Conservation (phyloP, 768 basidiomycete species). For the Tricholoma flavovirens region DNA sequence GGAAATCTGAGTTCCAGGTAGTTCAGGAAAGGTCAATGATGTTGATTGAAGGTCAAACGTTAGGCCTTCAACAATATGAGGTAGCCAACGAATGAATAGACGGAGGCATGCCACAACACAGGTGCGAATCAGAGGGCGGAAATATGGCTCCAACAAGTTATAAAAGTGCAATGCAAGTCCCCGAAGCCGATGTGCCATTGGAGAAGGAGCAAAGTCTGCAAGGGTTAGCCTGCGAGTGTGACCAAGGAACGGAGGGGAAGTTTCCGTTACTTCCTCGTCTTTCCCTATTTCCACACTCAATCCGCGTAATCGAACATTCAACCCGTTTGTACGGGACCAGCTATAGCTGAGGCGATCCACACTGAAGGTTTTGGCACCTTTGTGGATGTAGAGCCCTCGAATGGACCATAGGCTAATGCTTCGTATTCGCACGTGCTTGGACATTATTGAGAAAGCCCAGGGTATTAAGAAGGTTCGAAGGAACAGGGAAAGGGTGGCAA, state of each 20-base stretch:
- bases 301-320: slow-evolving; percentile 62
- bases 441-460: slow-evolving; percentile 52
- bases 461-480: slow-evolving; percentile 65
- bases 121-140: slow-evolving; percentile 57
- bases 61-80: slow-evolving; percentile 60
- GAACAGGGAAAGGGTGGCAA: slow-evolving; percentile 50
- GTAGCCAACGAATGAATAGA: slow-evolving; percentile 56
- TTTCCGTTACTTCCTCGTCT: slow-evolving; percentile 17
- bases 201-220: slow-evolving; percentile 42
- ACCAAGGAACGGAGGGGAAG: slow-evolving; percentile 22
- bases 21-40: slow-evolving; percentile 42
- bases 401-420: slow-evolving; percentile 76
- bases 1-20: slow-evolving; percentile 48
- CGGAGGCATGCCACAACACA: slow-evolving; percentile 50
- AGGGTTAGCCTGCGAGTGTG: slow-evolving; percentile 41
- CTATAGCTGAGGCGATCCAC: slow-evolving; percentile 70
- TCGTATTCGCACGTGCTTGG: slow-evolving; percentile 60
- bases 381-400: slow-evolving; percentile 65
- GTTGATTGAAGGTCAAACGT: slow-evolving; percentile 62
- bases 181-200: slow-evolving; percentile 36
- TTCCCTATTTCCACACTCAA: slow-evolving; percentile 47
- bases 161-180: slow-evolving; percentile 35
- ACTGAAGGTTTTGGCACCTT: slow-evolving; percentile 46
- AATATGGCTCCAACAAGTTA: slow-evolving; percentile 46
- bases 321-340: slow-evolving; percentile 44